Evolutionary conservation across 2,329 filamentous ascomycete species (phyloP).

Genomic region (Biscogniauxia sp.): DNA sequence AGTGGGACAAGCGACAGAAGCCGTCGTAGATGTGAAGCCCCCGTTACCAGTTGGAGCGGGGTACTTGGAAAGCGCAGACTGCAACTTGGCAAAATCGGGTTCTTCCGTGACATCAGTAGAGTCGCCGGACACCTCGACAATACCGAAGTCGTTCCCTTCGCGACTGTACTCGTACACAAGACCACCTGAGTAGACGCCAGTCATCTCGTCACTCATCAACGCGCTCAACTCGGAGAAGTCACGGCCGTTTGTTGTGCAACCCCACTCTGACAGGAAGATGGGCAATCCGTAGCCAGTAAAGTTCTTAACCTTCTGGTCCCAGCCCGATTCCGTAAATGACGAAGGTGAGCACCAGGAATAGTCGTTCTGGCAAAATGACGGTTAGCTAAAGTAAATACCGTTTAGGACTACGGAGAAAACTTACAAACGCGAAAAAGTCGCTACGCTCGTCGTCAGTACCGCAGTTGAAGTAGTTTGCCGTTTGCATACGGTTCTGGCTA

Average conservation of each 20-base stretch:
- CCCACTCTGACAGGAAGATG: slow-evolving; percentile 93
- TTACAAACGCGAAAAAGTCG: slow-evolving; percentile 78
- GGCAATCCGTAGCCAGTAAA: slow-evolving; percentile 84
- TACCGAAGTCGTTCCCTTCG: slow-evolving; percentile 76
- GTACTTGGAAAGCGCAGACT: slow-evolving; percentile 47
- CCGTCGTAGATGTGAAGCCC: slow-evolving; percentile 47
- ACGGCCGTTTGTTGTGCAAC: slow-evolving; percentile 79
- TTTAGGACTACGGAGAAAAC: slow-evolving; percentile 11
- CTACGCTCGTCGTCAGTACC: slow-evolving; percentile 78
- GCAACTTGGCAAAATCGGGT: slow-evolving; percentile 59
- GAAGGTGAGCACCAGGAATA: slow-evolving; percentile 80
- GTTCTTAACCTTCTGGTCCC: slow-evolving; percentile 85
- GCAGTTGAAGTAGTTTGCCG: slow-evolving; percentile 92
- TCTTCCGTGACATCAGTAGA: slow-evolving; percentile 53
- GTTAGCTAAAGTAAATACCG: background rate
- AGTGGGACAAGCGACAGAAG: slow-evolving; percentile 48
- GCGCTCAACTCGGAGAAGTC: slow-evolving; percentile 76
- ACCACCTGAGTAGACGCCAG: slow-evolving; percentile 86
- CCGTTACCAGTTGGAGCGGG: slow-evolving; percentile 50
- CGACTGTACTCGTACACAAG: slow-evolving; percentile 93
- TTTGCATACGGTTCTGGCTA: slow-evolving; percentile 78
- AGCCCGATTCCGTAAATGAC: slow-evolving; percentile 69
- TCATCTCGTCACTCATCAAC: slow-evolving; percentile 83
- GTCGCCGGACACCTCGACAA: slow-evolving; percentile 63
- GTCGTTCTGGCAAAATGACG: slow-evolving; percentile 55